Base-by-base conservation (phyloP, 305 asterid genomes). In the Withania somnifera region DNA sequence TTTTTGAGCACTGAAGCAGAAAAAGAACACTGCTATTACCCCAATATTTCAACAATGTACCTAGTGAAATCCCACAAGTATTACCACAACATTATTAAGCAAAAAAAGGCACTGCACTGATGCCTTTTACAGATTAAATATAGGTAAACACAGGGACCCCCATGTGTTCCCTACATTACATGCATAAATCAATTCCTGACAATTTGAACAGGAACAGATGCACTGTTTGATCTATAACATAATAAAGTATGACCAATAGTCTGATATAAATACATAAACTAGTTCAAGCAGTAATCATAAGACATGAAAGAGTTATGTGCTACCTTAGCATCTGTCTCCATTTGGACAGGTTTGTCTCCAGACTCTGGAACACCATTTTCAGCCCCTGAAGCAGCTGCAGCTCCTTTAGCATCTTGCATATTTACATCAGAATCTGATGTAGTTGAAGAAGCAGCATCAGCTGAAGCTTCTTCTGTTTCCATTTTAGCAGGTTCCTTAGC, bases 301-400 rank as follows among this genome's bases (percentile, higher is more conserved):
- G 66, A 28, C 15, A 0, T 32, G 15, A 42, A 17, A 38, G 69
- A 54, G 63, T 17, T 19, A 14, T 0, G 60, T 67, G 45, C 81
- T 80, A 93, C 99, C 98, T 94, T 93, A 42, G 89, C 63, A 84
- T 93, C 97, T 28, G 97, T 90, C 67, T 93, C 99, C 95, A 90
- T 90, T 85, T 92, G 93, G 57, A 82, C 84, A 19, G 92, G 76
- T 84, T 89, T 90, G 56, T 90, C 98, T 34, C 92, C 95, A 0
- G 93, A 82, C 69, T 89, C 98, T 0, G 90, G 91, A 34, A 79
- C 90, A 47, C 95, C 97, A 86, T 93, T 94, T 81, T 93, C 98
- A 85, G 90, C 84, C 60, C 85, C 93, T 50, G 95, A 36, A 42
- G 82, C 91, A 66, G 91, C 95, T 56, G 85, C 68, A 22, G 86